Evolutionary conservation across 495 filamentous ascomycete species (phyloP).

Genomic region (Aspergillus diversus): DNA sequence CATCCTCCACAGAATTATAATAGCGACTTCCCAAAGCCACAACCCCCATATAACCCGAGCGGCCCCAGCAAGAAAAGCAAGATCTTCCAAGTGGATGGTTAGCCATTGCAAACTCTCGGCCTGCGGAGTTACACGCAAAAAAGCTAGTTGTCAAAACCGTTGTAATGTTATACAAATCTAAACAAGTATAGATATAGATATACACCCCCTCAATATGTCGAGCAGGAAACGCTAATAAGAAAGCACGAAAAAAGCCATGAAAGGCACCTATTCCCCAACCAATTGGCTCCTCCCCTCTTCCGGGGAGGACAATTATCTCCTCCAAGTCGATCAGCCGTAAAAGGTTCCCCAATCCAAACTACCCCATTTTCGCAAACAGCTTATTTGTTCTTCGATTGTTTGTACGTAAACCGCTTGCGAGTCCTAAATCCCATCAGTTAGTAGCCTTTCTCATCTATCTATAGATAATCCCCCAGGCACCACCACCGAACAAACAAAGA

Average conservation of each 20-base stretch:
- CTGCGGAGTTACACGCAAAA: not conserved
- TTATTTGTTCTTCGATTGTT: conserved; percentile 77
- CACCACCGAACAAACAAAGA: conserved; percentile 5
- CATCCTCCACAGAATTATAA: no score
- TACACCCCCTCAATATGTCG: not conserved
- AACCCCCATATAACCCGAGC: no score
- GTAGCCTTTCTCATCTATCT: not conserved
- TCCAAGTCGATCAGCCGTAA: no score
- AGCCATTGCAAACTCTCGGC: no score
- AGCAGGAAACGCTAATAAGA: conserved; percentile 11
- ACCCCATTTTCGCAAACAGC: not conserved
- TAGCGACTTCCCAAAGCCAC: no score
- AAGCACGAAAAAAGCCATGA: not conserved
- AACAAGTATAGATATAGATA: not conserved
- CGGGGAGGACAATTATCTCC: not conserved
- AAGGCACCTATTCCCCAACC: not conserved
- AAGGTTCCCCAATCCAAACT: not conserved
- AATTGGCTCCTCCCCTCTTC: not conserved
- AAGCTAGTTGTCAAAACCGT: not conserved
- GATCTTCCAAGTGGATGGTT: no score
- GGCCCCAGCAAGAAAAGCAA: no score
- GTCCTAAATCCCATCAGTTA: conserved; percentile 59
- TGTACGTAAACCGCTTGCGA: conserved; percentile 82
- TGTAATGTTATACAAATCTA: not conserved
- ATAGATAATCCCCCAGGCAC: not conserved